Evolutionary conservation across 2,329 filamentous ascomycete species (phyloP), one percentile per base, ranked within the genome.

Genomic region (Simplicillium sp.): DNA sequence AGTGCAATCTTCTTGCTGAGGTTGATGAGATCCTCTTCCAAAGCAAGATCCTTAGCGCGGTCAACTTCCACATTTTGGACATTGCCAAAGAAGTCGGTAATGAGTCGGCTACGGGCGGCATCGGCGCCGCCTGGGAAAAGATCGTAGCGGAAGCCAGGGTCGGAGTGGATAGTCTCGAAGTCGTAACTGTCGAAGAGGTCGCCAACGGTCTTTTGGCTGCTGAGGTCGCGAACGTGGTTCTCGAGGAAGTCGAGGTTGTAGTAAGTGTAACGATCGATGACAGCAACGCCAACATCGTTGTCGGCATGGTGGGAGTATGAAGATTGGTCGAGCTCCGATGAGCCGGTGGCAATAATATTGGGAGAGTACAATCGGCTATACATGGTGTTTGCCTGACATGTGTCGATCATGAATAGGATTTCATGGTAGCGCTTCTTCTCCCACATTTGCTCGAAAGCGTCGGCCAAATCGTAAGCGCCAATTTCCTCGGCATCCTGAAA

Each of bases 381-480:
- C 88, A 98, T 96, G 28, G 92, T 98, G 62, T 98, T 98, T 41
- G 92, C 92, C 67, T 98, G 92, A 67, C 92, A 98, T 0, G 92
- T 98, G 62, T 98, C 92, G 64, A 98, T 98, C 92, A 98, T 98
- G 71, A 98, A 98, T 43, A 98, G 77, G 51, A 98, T 81, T 64
- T 98, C 92, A 60, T 97, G 87, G n/a, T 61, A 82, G 70, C 92
- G 82, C 69, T 94, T 94, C 79, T 98, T 98, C 73, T 98, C 92
- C 86, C 89, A 96, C 92, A 98, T 98, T 70, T 98, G 90, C 64
- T 94, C 88, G 60, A 98, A 97, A 0, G 92, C 92, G 62, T 98
- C 87, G 5, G 94, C 92, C 43, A 98, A 69, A 65, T 98, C 92
- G 60, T 94, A 96, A 0, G 88, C 88, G 42, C 87, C 89, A 50